These are phyloP conservation scores for Eragrostis curvula DNA, from an alignment of 176 grass and related monocot genomes.

Conservation along the genomic window DNA sequence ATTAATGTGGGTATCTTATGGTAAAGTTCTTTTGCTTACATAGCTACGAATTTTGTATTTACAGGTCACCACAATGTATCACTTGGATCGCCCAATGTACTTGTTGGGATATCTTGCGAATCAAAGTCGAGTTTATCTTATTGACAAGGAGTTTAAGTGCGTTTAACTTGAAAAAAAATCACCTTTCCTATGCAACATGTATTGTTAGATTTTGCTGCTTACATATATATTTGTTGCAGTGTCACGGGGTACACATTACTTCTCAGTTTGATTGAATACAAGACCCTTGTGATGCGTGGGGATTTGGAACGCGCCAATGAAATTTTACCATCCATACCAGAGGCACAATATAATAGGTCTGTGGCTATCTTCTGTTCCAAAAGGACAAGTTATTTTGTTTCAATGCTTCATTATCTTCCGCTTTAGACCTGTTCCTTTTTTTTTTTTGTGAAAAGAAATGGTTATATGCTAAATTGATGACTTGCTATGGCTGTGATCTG, in stretches of 20 bases:
- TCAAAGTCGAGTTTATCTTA: constrained; percentile 98
- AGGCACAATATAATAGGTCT: constrained; percentile 91
- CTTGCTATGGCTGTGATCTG: background rate
- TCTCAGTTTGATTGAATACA: constrained; percentile 98
- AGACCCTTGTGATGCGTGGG: constrained; percentile 98
- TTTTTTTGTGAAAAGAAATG: background rate
- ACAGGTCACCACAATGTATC: constrained; percentile 97
- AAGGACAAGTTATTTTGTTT: constrained; percentile 7
- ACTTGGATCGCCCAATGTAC: constrained; percentile 99
- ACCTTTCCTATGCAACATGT: background rate
- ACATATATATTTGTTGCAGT: constrained; percentile 62
- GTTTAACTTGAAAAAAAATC: constrained; percentile 41
- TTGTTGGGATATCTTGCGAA: constrained; percentile 94
- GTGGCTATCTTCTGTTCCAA: constrained; percentile 22
- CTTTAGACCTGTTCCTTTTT: background rate
- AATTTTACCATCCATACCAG: constrained; percentile 89
- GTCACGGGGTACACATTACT: constrained; percentile 97
- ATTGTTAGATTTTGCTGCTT: constrained; percentile 44
- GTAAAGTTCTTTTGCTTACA: constrained; percentile 29
- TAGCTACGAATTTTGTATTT: constrained; percentile 49
- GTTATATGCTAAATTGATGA: constrained; percentile 21
- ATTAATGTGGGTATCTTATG: constrained; percentile 26
- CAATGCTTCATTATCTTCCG: background rate
- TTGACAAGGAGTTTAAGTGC: constrained; percentile 99
- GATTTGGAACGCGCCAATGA: constrained; percentile 90